These are phyloP conservation scores for Chalciporus sphaerocephalus DNA, from an alignment of 768 basidiomycete species.

Conservation along the genomic window DNA sequence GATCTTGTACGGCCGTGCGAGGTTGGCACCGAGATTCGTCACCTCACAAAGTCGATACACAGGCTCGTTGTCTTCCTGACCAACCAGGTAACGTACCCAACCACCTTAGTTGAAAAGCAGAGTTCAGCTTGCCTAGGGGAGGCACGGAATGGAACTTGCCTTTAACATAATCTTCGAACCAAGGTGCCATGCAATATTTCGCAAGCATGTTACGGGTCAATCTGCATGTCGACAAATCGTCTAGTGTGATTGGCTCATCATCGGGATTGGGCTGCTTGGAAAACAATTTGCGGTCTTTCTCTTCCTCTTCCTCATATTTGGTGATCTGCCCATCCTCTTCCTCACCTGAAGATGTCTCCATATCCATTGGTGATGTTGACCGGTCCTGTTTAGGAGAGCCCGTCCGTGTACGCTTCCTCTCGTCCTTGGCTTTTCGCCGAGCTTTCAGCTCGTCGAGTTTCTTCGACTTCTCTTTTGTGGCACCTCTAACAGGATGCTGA, in stretches of 20 bases:
- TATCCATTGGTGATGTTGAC: constrained; percentile 79
- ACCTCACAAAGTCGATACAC: constrained; percentile 86
- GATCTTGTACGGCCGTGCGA: constrained; percentile 65
- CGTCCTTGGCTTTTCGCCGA: constrained; percentile 82
- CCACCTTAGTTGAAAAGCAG: constrained; percentile 45
- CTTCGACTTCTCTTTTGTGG: constrained; percentile 73
- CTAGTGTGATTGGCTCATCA: constrained; percentile 47
- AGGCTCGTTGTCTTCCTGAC: constrained; percentile 48
- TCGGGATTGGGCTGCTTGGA: constrained; percentile 39
- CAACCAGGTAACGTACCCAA: constrained; percentile 85
- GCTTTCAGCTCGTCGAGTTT: constrained; percentile 85
- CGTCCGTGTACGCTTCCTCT: constrained; percentile 61
- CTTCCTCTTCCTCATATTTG: constrained; percentile 71
- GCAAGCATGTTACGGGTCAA: constrained; percentile 69
- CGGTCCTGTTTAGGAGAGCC: constrained; percentile 65
- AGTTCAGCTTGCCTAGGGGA: constrained; percentile 7
- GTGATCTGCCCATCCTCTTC: constrained; percentile 77
- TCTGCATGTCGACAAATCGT: constrained; percentile 57
- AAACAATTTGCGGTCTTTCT: constrained; percentile 50
- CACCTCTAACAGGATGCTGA: constrained; percentile 67
- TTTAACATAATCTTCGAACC: constrained; percentile 81
- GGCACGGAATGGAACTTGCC: constrained; percentile 40
- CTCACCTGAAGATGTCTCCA: constrained; percentile 76
- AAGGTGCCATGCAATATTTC: constrained; percentile 68
- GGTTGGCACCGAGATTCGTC: constrained; percentile 46